These are phyloP conservation scores for Psilocybe cubensis DNA, from an alignment of 768 basidiomycete species.

Conservation along the genomic window DNA sequence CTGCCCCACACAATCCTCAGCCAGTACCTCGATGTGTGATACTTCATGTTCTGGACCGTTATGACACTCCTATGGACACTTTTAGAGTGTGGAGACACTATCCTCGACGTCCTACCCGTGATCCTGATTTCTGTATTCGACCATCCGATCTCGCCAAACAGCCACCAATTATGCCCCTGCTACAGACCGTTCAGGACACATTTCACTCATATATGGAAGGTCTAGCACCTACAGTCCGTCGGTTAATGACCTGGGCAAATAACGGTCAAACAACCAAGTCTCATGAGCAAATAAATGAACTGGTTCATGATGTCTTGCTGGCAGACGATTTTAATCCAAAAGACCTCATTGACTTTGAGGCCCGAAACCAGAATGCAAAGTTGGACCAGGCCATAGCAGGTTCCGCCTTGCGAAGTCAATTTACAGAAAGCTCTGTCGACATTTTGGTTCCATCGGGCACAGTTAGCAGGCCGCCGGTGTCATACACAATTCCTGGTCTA, in stretches of 20 bases:
- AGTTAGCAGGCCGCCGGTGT: slow-evolving; percentile 11
- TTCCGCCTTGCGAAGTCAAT: slow-evolving; percentile 6
- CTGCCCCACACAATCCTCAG: neutral
- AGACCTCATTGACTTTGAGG: slow-evolving; percentile 14
- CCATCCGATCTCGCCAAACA: slow-evolving; percentile 8
- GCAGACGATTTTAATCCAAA: slow-evolving; percentile 14
- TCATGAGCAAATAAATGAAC: slow-evolving; percentile 9
- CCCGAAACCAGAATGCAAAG: slow-evolving; percentile 13
- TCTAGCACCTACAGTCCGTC: neutral
- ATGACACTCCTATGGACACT: slow-evolving; percentile 17
- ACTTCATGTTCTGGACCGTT: neutral
- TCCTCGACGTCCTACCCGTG: slow-evolving; percentile 24
- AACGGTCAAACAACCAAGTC: slow-evolving; percentile 17
- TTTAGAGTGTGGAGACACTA: slow-evolving; percentile 30
- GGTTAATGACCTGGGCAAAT: slow-evolving; percentile 30
- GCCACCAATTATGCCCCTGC: neutral
- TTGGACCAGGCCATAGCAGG: slow-evolving; percentile 13
- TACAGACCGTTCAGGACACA: slow-evolving; percentile 13
- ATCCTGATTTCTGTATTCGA: slow-evolving; percentile 25
- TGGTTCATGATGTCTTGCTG: slow-evolving; percentile 24
- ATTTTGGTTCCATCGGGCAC: slow-evolving; percentile 34
- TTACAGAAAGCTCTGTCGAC: slow-evolving; percentile 15
- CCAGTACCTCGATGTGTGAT: neutral
- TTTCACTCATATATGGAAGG: no score
- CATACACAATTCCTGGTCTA: slow-evolving; percentile 30